Evolutionary conservation across 2,329 filamentous ascomycete genomes (phyloP).

Genomic region (Microdochium bolleyi): DNA sequence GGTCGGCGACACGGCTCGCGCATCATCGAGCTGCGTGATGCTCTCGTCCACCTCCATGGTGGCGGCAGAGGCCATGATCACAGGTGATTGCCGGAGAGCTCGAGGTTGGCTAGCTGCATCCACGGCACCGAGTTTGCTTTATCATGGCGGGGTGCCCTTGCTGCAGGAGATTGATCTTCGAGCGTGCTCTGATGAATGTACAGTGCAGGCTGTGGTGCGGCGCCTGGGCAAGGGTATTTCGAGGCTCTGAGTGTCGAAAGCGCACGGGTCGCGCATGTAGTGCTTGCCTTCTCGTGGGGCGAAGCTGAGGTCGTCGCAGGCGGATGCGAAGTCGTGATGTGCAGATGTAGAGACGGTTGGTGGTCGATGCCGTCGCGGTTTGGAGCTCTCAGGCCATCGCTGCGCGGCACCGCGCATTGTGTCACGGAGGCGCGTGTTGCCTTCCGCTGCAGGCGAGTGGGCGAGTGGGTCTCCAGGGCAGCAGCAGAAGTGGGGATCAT

Average conservation of each 20-base stretch:
- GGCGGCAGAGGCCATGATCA: conserved; percentile 2
- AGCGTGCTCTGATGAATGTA: not conserved
- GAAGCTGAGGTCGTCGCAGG: too few relatives aligned
- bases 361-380: not conserved
- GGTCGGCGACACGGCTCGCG: conserved; percentile 21
- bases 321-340: not conserved
- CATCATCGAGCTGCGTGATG: conserved; percentile 10
- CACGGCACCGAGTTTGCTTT: not conserved
- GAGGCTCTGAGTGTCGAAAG: too few relatives aligned
- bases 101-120: not conserved
- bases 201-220: not conserved
- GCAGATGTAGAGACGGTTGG: not conserved
- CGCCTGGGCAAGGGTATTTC: not conserved
- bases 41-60: conserved; percentile 1
- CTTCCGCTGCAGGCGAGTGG: not conserved
- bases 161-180: not conserved
- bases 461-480: not conserved
- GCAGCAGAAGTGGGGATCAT: not conserved
- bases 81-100: conserved; percentile 7
- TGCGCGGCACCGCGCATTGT: not conserved
- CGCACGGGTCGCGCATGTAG: too few relatives aligned
- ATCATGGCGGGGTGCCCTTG: not conserved
- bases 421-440: not conserved
- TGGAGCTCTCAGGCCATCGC: not conserved
- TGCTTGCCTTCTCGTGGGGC: too few relatives aligned